phyloP scores from a whole-genome alignment of 2,329 filamentous ascomycete genomes.

The Plenodomus lindquistii region DNA sequence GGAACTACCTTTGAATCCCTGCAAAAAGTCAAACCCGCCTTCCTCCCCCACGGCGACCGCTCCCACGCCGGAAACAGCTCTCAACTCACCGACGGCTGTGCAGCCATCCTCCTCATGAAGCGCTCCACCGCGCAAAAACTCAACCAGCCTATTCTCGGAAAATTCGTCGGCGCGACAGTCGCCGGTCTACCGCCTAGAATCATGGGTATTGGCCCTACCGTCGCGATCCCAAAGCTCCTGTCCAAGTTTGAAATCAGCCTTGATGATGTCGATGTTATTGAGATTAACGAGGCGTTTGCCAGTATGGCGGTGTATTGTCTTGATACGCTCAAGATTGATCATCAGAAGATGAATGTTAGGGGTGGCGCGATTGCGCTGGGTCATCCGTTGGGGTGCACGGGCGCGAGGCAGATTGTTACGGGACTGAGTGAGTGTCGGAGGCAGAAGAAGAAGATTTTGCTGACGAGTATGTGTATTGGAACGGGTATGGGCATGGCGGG shows the following conservation, averaged over 20 bases:
- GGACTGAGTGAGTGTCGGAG: conserved; percentile 82
- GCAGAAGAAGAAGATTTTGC: conserved; percentile 84
- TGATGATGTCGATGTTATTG: conserved; percentile 84
- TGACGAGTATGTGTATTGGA: conserved; percentile 88
- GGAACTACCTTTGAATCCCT: conserved; percentile 86
- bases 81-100: conserved; percentile 93
- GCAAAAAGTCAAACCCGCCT: conserved; percentile 84
- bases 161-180: conserved; percentile 90
- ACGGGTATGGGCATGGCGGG: conserved; percentile 70
- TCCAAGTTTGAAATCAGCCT: conserved; percentile 75
- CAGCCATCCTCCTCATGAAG: conserved; percentile 91
- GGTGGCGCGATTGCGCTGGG: conserved; percentile 83
- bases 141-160: conserved; percentile 88
- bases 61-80: conserved; percentile 93
- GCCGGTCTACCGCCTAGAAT: conserved; percentile 89
- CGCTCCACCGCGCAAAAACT: conserved; percentile 84
- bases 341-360: conserved; percentile 77
- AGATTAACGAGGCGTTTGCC: conserved; percentile 97
- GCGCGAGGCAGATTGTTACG: conserved; percentile 82
- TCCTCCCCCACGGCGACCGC: conserved; percentile 83
- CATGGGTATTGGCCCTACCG: conserved; percentile 89
- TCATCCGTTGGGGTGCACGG: conserved; percentile 80
- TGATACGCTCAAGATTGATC: conserved; percentile 66
- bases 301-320: conserved; percentile 97
- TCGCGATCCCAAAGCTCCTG: conserved; percentile 79